Percentiles rank a stretch among this genome's conserved stretches.
Conservation (phyloP, 148 eudicot genomes). For the Linanthus parryae region DNA sequence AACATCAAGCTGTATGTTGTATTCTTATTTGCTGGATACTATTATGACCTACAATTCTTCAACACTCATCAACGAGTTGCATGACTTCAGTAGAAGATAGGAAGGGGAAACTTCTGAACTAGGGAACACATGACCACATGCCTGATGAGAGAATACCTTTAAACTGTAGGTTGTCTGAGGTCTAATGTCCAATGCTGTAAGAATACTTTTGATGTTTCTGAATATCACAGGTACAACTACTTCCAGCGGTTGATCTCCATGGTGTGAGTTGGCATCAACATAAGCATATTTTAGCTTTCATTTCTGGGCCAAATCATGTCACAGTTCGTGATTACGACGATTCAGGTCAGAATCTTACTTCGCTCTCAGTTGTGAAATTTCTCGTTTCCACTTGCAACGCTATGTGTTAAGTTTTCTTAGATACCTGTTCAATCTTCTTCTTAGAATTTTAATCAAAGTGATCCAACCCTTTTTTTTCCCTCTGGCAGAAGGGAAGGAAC, state of each 20-base stretch:
- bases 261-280: constrained; percentile 92
- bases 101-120: too few relatives aligned
- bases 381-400: not conserved
- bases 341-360: constrained; percentile 43
- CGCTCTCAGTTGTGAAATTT: not conserved
- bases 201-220: not conserved
- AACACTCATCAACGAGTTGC: too few relatives aligned
- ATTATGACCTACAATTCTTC: too few relatives aligned
- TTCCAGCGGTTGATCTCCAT: constrained; percentile 77
- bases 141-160: too few relatives aligned
- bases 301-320: constrained; percentile 77
- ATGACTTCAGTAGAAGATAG: too few relatives aligned
- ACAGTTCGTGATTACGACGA: constrained; percentile 84
- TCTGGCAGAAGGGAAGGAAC: constrained; percentile 64
- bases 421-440: not conserved
- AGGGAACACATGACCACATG: too few relatives aligned
- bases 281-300: constrained; percentile 80
- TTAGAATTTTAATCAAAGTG: not conserved
- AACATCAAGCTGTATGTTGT: too few relatives aligned
- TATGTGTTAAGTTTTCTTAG: not conserved
- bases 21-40: too few relatives aligned
- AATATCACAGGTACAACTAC: constrained; percentile 56
- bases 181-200: too few relatives aligned
- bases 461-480: constrained; percentile 4
- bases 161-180: too few relatives aligned